Percentiles rank a stretch among this genome's conserved stretches.
Conservation (phyloP, 345 rosid species). For the Barbarea vulgaris region DNA sequence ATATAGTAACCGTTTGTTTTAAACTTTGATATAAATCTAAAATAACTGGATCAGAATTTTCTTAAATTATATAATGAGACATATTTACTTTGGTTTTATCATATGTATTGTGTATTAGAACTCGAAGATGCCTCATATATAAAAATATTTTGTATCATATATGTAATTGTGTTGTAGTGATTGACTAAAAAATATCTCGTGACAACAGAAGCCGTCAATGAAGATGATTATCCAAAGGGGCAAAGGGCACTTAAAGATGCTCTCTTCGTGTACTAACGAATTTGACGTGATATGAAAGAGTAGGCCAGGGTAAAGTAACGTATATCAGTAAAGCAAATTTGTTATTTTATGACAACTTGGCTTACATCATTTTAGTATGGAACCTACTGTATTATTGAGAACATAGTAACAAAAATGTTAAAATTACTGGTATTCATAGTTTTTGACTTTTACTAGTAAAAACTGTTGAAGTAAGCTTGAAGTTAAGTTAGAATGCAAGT, state of each 20-base stretch:
- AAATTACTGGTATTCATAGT: not conserved
- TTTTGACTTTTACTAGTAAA: not conserved
- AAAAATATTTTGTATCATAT: not conserved
- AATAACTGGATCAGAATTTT: not conserved
- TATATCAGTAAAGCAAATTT: constrained; percentile 22
- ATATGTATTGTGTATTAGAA: not conserved
- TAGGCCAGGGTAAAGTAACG: constrained; percentile 9
- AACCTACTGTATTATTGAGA: not conserved
- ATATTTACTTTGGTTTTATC: not conserved
- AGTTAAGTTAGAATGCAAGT: too few species aligned
- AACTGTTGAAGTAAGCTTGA: too few species aligned
- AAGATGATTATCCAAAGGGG: constrained; percentile 12
- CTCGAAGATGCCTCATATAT: not conserved
- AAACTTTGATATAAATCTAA: not conserved
- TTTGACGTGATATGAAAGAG: constrained; percentile 15
- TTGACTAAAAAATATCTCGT: not conserved
- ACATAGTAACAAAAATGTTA: not conserved
- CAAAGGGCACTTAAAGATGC: constrained; percentile 16
- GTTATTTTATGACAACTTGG: constrained; percentile 24
- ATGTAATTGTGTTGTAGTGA: not conserved
- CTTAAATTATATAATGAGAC: not conserved
- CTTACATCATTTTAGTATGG: constrained; percentile 2
- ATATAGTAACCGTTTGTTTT: not conserved
- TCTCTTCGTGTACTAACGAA: constrained; percentile 23
- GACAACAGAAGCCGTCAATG: constrained; percentile 19